A percentile compares a stretch with the other conserved stretches of the same genome.
These are phyloP conservation scores for Eucalyptus cloeziana DNA, from an alignment of 345 rosid genomes.

Conservation along the genomic window DNA sequence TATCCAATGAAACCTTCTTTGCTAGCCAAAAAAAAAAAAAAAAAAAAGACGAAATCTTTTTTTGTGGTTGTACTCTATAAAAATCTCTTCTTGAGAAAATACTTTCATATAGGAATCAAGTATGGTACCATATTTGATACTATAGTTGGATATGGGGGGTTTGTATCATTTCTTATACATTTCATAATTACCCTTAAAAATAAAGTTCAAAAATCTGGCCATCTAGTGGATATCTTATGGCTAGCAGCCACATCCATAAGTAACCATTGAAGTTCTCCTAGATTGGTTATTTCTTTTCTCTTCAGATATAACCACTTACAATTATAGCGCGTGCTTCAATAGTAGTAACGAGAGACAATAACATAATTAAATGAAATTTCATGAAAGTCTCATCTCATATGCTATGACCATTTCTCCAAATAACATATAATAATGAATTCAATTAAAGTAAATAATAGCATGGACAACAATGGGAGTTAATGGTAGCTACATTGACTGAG, in stretches of 20 bases:
- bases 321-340: accelerated
- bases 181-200: no score
- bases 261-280: not conserved
- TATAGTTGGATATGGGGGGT: not conserved
- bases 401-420: not conserved
- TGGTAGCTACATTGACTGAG: not conserved
- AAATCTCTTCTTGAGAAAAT: no score
- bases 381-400: accelerated
- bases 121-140: no score
- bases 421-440: not conserved
- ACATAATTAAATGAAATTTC: not conserved
- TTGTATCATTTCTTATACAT: not conserved
- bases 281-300: not conserved
- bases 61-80: no score
- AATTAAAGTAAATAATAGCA: not conserved
- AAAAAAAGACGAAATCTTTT: not conserved
- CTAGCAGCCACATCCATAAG: not conserved
- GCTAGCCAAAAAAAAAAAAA: not conserved
- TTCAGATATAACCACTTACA: no score
- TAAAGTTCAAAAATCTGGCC: not conserved
- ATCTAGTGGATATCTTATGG: not conserved
- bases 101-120: no score
- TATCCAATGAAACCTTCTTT: accelerated
- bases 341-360: not conserved
- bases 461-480: not conserved